Base-by-base conservation (phyloP, 2,329 filamentous ascomycete genomes). In the Epichloe brachyelytri region DNA sequence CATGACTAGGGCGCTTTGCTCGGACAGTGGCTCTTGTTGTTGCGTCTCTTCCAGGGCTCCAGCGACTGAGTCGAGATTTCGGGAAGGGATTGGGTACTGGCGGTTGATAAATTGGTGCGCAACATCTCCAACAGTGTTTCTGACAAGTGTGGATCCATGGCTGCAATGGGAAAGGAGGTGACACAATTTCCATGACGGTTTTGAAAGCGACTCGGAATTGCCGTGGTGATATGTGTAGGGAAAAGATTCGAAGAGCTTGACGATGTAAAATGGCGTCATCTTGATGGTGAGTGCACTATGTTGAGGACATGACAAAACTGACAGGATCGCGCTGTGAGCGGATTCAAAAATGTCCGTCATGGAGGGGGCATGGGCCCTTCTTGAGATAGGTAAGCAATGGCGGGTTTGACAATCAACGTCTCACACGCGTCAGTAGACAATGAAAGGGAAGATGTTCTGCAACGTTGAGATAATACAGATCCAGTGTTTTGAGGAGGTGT, bases 121-220 rank as follows among this genome's bases (percentile, higher is more conserved):
- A 85, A 79, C 62, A 94, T 82, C 62, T 96, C 89, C 12, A 95
- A 73, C 1, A 95, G 70, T 1, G 82, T 84, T 55, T 90, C 86
- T 2, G 87, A 83, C n/a, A 95, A 76, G 52, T 85, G 76, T 0
- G 87, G 87, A 55, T 93, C 83, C 5, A 76, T 76, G 45, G 79
- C 81, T 36, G 85, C 81, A 40, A 94, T 77, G 1, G 81, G 77
- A 38, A 86, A 88, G 0, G 90, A 3, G 89, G 88, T 3, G 85
- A 83, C 11, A 88, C 82, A 53, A 94, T 83, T 59, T 85, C 84
- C 65, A 95, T 80, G 44, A 95, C 73, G 2, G 88, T 91, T 63
- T 85, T 87, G 72, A 95, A 90, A 11, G 89, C 90, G 10, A 95
- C 74, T 33, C 89, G 80, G 71, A 96, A 95, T 64, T 96, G 90